These are phyloP conservation scores for Magnolia officinalis DNA, from an alignment of 164 flowering plant genomes.

Conservation along the genomic window DNA sequence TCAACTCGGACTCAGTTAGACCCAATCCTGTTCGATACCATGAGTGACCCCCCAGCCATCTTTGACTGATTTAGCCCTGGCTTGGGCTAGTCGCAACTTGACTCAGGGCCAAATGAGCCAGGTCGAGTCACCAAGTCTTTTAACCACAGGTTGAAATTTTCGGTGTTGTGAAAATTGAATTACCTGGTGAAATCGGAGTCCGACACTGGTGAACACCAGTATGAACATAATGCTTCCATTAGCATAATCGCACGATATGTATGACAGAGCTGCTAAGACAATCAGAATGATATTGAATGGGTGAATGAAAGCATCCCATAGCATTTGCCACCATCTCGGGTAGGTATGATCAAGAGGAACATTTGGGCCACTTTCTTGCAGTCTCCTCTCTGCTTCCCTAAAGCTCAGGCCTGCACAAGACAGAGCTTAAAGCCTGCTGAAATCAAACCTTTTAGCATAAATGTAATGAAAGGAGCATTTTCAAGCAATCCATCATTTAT, in stretches of 20 bases:
- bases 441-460: neutral
- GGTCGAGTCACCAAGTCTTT: no score
- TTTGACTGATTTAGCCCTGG: no score
- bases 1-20: no score
- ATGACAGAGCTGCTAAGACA: conserved; percentile 56
- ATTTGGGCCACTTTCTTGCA: conserved; percentile 71
- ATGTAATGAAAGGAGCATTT: neutral
- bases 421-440: neutral
- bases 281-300: conserved; percentile 73
- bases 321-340: conserved; percentile 77
- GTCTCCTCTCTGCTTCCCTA: conserved; percentile 62
- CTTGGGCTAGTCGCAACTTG: no score
- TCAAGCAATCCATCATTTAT: neutral
- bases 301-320: conserved; percentile 73
- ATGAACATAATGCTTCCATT: conserved; percentile 70
- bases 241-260: conserved; percentile 44
- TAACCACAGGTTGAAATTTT: no score
- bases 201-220: conserved; percentile 59
- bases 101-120: no score
- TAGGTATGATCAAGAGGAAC: conserved; percentile 44
- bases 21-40: no score
- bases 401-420: conserved; percentile 62
- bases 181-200: conserved; percentile 75
- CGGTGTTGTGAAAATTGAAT: neutral
- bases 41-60: no score